phyloP scores from a whole-genome alignment of 2,329 filamentous ascomycete genomes.

The Coleophoma eucalyptorum region DNA sequence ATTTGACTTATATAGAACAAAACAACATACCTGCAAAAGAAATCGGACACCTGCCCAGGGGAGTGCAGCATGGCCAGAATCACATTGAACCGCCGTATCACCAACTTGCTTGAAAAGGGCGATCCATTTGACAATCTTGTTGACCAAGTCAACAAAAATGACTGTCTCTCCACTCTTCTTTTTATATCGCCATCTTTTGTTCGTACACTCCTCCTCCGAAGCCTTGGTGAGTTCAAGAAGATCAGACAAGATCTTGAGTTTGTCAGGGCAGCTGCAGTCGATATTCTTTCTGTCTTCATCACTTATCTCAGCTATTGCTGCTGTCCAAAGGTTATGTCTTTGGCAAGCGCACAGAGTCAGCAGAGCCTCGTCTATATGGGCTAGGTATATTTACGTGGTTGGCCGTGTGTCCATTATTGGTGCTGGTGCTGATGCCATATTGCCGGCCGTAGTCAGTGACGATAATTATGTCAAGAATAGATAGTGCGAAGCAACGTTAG shows the following conservation, averaged over 20 bases:
- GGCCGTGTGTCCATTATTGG: background rate
- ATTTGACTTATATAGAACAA: slow-evolving; percentile 1
- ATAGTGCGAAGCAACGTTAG: background rate
- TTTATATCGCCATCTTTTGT: slow-evolving; percentile 8
- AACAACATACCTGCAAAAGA: slow-evolving; percentile 16
- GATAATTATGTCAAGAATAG: background rate
- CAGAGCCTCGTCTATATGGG: slow-evolving; percentile 1
- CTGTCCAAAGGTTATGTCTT: slow-evolving; percentile 6
- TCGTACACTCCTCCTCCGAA: slow-evolving; percentile 4
- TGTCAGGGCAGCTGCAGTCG: slow-evolving; percentile 7
- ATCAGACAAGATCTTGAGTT: slow-evolving; percentile 9
- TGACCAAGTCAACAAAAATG: slow-evolving; percentile 11
- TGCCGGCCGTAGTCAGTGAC: background rate
- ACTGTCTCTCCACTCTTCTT: slow-evolving; percentile 8
- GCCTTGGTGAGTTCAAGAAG: slow-evolving; percentile 4
- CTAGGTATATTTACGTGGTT: background rate
- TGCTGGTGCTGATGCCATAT: background rate
- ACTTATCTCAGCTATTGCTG: slow-evolving; percentile 5
- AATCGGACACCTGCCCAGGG: slow-evolving; percentile 25
- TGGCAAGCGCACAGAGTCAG: slow-evolving; percentile 1
- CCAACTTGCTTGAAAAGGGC: slow-evolving; percentile 20
- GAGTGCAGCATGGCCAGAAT: slow-evolving; percentile 19
- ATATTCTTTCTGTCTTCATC: slow-evolving; percentile 9
- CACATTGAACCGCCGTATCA: slow-evolving; percentile 19
- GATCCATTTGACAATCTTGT: slow-evolving; percentile 17